Evolutionary conservation across 805 yeast genomes (phyloP).

Genomic region (Saccharomyces eubayanus): DNA sequence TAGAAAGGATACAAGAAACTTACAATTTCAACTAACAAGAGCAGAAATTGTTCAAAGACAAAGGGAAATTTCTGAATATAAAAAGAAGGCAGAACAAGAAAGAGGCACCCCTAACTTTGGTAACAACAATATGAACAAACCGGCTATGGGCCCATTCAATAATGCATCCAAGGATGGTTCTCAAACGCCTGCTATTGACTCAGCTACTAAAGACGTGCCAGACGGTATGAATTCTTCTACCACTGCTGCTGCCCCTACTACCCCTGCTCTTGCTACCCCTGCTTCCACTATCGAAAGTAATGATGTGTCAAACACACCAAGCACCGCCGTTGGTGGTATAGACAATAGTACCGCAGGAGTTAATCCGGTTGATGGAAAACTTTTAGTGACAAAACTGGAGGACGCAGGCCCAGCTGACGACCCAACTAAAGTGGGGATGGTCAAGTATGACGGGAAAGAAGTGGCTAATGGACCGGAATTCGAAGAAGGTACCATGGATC

Average conservation of each 20-base stretch:
- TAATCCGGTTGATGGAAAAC: slow-evolving; percentile 3
- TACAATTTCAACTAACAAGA: slow-evolving; percentile 77
- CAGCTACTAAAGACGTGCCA: background rate
- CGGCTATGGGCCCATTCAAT: background rate
- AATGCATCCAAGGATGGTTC: background rate
- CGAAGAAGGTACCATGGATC: slow-evolving; percentile 29
- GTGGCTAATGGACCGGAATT: slow-evolving; percentile 34
- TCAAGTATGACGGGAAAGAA: slow-evolving; percentile 34
- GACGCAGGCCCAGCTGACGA: slow-evolving; percentile 34
- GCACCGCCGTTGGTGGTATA: background rate
- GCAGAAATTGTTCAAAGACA: slow-evolving; percentile 64
- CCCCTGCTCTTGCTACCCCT: background rate
- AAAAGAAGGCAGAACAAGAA: slow-evolving; percentile 31
- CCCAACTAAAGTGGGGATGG: slow-evolving; percentile 35
- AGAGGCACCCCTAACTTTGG: slow-evolving; percentile 8
- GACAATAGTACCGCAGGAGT: background rate
- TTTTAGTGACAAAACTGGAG: slow-evolving; percentile 27
- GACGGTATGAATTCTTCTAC: background rate
- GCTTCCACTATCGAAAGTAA: background rate
- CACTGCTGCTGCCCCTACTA: background rate
- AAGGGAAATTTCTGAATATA: slow-evolving; percentile 37
- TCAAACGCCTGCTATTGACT: background rate
- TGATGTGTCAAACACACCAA: background rate
- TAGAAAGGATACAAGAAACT: slow-evolving; percentile 85
- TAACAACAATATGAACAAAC: background rate